Evolutionary conservation across 352 stramenopile genomes (phyloP).

Genomic region (Pythium coloratum): DNA sequence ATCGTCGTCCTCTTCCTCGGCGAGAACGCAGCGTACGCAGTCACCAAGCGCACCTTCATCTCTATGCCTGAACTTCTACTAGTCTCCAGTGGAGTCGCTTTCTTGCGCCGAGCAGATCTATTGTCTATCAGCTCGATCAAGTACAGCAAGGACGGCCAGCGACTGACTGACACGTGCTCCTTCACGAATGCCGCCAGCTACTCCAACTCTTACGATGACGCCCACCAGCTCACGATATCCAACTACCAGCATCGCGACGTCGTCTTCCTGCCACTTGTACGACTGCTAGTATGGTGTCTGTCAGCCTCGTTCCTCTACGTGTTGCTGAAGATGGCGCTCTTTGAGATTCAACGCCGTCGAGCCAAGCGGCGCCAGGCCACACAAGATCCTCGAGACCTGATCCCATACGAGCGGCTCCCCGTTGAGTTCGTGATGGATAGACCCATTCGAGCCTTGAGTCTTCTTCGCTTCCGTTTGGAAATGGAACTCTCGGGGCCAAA

Average conservation of each 20-base stretch:
- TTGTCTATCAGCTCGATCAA: slow-evolving; percentile 11
- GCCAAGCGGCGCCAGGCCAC: too few species aligned
- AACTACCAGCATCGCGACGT: slow-evolving; percentile 8
- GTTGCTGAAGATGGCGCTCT: slow-evolving; percentile 10
- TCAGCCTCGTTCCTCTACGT: not conserved
- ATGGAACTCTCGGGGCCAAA: slow-evolving; percentile 7
- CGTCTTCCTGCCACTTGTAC: slow-evolving; percentile 4
- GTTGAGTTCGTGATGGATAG: slow-evolving; percentile 5
- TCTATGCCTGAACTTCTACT: not conserved
- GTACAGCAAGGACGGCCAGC: slow-evolving; percentile 6
- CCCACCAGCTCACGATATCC: not conserved
- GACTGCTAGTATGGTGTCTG: slow-evolving; percentile 3
- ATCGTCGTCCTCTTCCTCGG: slow-evolving; percentile 2
- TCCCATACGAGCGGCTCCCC: slow-evolving; percentile 7
- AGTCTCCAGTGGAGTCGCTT: not conserved
- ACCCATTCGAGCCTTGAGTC: slow-evolving; percentile 9
- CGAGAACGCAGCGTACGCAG: slow-evolving; percentile 1
- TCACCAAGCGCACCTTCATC: slow-evolving; percentile 14
- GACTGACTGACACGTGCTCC: not conserved
- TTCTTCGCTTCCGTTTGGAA: slow-evolving; percentile 11
- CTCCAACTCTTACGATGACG: slow-evolving; percentile 12
- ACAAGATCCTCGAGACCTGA: not conserved
- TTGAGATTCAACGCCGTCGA: not conserved
- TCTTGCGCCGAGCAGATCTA: not conserved
- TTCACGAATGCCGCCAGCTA: slow-evolving; percentile 1